Evolutionary conservation across 345 rosid species (phyloP).

Genomic region (Eucalyptus pumila): DNA sequence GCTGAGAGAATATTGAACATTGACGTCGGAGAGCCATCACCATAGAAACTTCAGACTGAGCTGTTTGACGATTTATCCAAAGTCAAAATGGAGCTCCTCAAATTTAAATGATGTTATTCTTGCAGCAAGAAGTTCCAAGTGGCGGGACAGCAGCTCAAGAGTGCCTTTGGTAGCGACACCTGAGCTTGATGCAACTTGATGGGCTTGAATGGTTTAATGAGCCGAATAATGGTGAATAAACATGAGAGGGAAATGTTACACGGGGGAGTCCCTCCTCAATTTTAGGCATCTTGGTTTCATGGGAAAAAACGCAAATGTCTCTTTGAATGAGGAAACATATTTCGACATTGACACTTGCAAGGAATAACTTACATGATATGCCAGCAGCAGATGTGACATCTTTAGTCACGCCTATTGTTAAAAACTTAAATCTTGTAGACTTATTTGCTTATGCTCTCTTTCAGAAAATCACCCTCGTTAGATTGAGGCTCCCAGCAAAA

Average conservation of each 20-base stretch:
- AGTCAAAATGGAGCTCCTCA: not conserved
- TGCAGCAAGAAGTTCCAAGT: not conserved
- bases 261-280: not conserved
- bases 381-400: not conserved
- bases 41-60: not conserved
- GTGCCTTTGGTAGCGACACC: not conserved
- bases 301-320: not conserved
- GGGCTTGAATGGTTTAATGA: not conserved
- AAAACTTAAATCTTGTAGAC: not conserved
- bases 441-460: not conserved
- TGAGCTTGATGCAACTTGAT: not conserved
- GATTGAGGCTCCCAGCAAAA: not conserved
- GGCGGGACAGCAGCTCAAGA: not conserved
- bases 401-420: not conserved
- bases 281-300: not conserved
- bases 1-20: constrained; percentile 71
- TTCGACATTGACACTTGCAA: not conserved
- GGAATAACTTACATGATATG: not conserved
- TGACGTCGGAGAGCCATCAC: not conserved
- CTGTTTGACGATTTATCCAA: not conserved
- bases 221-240: not conserved
- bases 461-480: not conserved
- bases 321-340: not conserved
- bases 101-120: not conserved
- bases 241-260: not conserved